phyloP scores from a whole-genome alignment of 2,329 filamentous ascomycete genomes.

The Paramyrothecium sp. region DNA sequence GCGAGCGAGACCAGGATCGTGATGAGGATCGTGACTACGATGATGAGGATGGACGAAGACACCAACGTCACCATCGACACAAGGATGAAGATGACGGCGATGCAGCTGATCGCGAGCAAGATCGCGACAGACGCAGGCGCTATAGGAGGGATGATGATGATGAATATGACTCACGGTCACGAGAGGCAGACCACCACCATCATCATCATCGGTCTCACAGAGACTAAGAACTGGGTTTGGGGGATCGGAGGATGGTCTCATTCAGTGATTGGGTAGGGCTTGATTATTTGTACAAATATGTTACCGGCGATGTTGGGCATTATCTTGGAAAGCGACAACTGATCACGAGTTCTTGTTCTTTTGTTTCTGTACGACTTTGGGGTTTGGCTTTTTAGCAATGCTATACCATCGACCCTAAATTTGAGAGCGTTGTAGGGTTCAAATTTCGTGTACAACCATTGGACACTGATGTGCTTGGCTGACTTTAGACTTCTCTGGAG shows the following conservation, averaged over 20 bases:
- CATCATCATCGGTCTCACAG: conserved; percentile 30
- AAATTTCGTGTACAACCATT: no score
- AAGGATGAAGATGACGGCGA: conserved; percentile 18
- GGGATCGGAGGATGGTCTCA: conserved; percentile 10
- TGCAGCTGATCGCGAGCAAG: conserved; percentile 33
- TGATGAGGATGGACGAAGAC: conserved; percentile 14
- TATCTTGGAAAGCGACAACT: no score
- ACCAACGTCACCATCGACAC: conserved; percentile 9
- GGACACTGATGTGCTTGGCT: no score
- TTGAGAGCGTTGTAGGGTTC: neutral
- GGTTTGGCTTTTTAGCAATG: no score
- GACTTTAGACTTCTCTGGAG: no score
- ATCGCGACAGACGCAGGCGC: conserved; percentile 26
- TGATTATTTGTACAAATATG: no score
- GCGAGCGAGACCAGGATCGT: conserved; percentile 15
- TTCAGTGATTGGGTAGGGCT: no score
- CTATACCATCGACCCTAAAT: no score
- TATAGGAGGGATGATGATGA: conserved; percentile 22
- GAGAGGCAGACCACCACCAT: conserved; percentile 29
- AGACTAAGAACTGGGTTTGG: conserved; percentile 23
- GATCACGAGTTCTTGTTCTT: no score
- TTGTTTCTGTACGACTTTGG: no score
- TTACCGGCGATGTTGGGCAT: no score
- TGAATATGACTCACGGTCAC: conserved; percentile 21
- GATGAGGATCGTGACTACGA: conserved; percentile 26